These are phyloP conservation scores for Calcarisporium arbuscula DNA, from an alignment of 2,329 filamentous ascomycete species.

Conservation along the genomic window DNA sequence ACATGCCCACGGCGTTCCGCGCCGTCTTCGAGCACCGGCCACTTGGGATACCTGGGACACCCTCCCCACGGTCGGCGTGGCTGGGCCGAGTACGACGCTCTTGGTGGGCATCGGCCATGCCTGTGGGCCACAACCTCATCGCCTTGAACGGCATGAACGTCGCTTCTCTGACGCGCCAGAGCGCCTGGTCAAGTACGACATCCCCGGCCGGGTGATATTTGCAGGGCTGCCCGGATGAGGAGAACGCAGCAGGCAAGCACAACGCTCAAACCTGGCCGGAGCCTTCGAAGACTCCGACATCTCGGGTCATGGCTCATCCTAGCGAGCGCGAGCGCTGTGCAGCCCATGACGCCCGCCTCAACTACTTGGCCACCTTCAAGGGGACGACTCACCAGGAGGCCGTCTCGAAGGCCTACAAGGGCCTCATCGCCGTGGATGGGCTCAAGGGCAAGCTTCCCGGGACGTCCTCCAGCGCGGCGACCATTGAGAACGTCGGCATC, in stretches of 20 bases:
- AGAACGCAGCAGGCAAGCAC: constrained; percentile 13
- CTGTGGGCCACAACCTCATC: constrained; percentile 13
- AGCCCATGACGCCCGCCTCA: constrained; percentile 14
- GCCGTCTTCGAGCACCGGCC: constrained; percentile 10
- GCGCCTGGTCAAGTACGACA: constrained; percentile 9
- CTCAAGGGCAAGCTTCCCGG: constrained; percentile 7
- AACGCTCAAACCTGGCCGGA: constrained; percentile 9
- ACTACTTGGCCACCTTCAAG: constrained; percentile 10
- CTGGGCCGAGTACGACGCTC: constrained; percentile 13
- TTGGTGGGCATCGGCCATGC: too few species aligned
- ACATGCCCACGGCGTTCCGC: constrained; percentile 10
- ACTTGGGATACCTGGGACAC: background rate
- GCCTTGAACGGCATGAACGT: constrained; percentile 11
- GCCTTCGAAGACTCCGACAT: constrained; percentile 11
- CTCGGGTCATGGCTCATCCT: constrained; percentile 15
- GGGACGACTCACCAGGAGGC: constrained; percentile 10
- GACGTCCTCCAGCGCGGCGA: constrained; percentile 8
- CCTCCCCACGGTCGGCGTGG: constrained; percentile 9
- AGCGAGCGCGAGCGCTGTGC: constrained; percentile 9
- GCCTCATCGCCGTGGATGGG: constrained; percentile 7
- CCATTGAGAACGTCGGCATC: constrained; percentile 12
- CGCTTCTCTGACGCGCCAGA: constrained; percentile 8
- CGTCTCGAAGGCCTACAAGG: constrained; percentile 11
- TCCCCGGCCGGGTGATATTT: constrained; percentile 11
- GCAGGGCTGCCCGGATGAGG: constrained; percentile 11